These are phyloP conservation scores for Nakaseomyces sp. DNA, from an alignment of 1,139 yeast species.

Conservation along the genomic window DNA sequence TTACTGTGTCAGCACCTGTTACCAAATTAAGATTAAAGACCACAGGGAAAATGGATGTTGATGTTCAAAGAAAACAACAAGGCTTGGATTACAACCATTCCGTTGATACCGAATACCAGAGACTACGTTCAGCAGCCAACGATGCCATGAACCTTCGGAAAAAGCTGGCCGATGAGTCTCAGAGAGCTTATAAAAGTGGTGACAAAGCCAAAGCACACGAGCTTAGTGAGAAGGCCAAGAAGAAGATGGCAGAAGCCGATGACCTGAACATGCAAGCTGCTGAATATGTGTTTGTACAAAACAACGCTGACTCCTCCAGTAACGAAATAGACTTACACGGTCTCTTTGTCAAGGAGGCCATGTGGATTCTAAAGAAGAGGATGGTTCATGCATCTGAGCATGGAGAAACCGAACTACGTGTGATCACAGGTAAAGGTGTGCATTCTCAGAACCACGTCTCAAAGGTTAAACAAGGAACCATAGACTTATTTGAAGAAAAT, in stretches of 20 bases:
- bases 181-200: conserved; percentile 66
- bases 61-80: conserved; percentile 5
- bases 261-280: conserved; percentile 73
- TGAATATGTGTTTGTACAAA: conserved; percentile 78
- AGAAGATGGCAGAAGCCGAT: conserved; percentile 47
- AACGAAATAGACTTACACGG: conserved; percentile 95
- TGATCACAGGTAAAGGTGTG: conserved; percentile 90
- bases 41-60: background rate
- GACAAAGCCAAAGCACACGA: conserved; percentile 66
- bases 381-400: conserved; percentile 57
- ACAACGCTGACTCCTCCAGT: conserved; percentile 72
- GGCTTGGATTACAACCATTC: conserved; percentile 65
- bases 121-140: conserved; percentile 61
- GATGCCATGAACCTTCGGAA: conserved; percentile 51
- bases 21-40: background rate
- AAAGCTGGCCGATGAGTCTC: conserved; percentile 57
- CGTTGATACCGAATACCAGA: conserved; percentile 54
- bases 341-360: conserved; percentile 80
- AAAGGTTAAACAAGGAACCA: conserved; percentile 83
- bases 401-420: conserved; percentile 48
- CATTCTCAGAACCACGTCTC: conserved; percentile 80
- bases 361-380: conserved; percentile 62
- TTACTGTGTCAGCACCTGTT: background rate
- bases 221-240: conserved; percentile 60
- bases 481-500: conserved; percentile 60